Percentiles rank a stretch among this genome's conserved stretches.
These are phyloP conservation scores for Agroathelia rolfsii DNA, from an alignment of 1,284 basidiomycete genomes.

Conservation along the genomic window DNA sequence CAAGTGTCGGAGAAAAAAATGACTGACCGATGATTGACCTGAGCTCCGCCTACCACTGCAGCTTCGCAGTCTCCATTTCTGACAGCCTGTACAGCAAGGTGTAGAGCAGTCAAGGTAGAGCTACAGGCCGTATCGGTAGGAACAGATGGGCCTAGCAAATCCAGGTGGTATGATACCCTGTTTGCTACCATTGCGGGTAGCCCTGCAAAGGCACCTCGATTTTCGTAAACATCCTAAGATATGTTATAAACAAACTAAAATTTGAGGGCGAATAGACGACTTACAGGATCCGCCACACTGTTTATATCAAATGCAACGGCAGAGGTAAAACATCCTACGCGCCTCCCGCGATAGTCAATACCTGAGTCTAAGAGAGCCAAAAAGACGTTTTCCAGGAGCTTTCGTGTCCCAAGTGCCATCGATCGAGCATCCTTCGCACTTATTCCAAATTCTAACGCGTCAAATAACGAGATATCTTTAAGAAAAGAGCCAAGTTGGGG, in stretches of 20 bases:
- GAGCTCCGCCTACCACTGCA: constrained; percentile 36
- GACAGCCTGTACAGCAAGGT: constrained; percentile 37
- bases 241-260: constrained; percentile 3
- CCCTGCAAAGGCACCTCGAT: constrained; percentile 26
- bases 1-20: background rate
- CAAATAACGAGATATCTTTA: constrained; percentile 26
- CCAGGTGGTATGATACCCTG: constrained; percentile 37
- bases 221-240: constrained; percentile 25
- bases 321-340: constrained; percentile 29
- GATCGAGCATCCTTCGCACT: constrained; percentile 24
- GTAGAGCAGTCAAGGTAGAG: constrained; percentile 33
- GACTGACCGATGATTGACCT: constrained; percentile 28
- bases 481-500: constrained; percentile 27
- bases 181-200: constrained; percentile 33
- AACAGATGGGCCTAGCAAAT: constrained; percentile 35
- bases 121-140: constrained; percentile 42
- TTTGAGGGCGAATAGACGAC: constrained; percentile 3
- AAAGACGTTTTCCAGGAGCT: constrained; percentile 28
- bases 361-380: constrained; percentile 30
- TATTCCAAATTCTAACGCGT: constrained; percentile 31
- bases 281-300: constrained; percentile 18
- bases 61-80: constrained; percentile 34
- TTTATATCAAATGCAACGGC: constrained; percentile 17
- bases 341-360: constrained; percentile 27
- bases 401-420: constrained; percentile 26